Base-by-base conservation (phyloP, 306 rosid genomes). In the Cucurbita argyrosperma region DNA sequence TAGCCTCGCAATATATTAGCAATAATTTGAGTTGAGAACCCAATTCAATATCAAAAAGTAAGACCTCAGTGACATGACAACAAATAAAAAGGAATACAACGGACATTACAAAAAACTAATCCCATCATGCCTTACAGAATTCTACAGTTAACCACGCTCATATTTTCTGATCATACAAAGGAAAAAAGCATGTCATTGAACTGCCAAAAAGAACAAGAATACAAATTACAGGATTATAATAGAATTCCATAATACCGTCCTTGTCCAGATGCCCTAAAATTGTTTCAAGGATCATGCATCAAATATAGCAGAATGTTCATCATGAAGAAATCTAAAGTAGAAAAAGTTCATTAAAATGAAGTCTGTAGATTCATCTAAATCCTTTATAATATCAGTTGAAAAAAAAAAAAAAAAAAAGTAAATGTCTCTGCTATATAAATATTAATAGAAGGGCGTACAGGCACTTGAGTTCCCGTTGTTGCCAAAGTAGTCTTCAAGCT, bases 401-500 rank as follows among this genome's bases (percentile, higher is more conserved):
- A 30, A 30, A 30, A 26, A 1, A 26, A 42, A 26, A 42, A 4
- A 64, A n/a, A 4, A 5, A 18, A 66, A 66, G 11, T 3, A 42
- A 45, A 66, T 65, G 30, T 45, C 45, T 49, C 23, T 13, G 57
- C 13, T 51, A 49, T 5, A 10, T 10, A 8, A 16, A 10, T 5
- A 11, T 18, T 43, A 11, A 66, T 42, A 45, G 9, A 65, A 52
- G 81, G 52, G 75, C 97, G 63, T 88, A 90, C 95, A 82, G 96
- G 85, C 68, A 84, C 74, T 78, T 82, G 92, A 67, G 96, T 81
- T 77, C 86, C 82, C 42, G 95, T 58, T 69, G 82, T 78, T 74
- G 84, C 78, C 86, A 80, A 62, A 51, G 88, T 38, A 79, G 73
- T 83, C 83, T 94, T 94, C 83, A 89, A 63, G 83, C 81, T 84